Percentiles rank a stretch among this genome's conserved stretches.
Evolutionary conservation across 23 red algal genomes (phyloP).

Genomic region (Cyanidiococcus yangmingshanensis): DNA sequence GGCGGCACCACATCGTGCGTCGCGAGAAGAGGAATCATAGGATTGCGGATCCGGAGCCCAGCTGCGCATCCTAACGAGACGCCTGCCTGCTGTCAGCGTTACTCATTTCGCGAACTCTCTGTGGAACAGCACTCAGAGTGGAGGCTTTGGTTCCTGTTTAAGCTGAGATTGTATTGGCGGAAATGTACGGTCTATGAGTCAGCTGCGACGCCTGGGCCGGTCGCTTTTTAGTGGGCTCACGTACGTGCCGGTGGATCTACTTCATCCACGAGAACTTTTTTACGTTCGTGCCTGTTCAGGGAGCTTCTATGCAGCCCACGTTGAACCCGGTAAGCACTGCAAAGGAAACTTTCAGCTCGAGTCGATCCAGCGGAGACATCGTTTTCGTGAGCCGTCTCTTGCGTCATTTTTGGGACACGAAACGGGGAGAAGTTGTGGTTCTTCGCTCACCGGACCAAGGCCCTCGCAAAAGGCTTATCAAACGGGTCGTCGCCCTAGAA

Average conservation of each 20-base stretch:
- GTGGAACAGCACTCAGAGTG: too few species aligned
- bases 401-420: background rate
- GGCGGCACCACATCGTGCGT: too few species aligned
- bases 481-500: constrained; percentile 4
- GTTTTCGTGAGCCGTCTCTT: background rate
- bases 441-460: background rate
- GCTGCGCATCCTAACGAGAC: too few species aligned
- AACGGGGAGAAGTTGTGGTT: background rate
- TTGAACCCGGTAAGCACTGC: background rate
- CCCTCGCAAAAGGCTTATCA: background rate
- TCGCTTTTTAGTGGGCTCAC: background rate
- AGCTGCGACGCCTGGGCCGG: background rate
- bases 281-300: background rate
- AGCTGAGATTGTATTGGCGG: too few species aligned
- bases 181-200: too few species aligned
- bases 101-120: too few species aligned
- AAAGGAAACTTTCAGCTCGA: background rate
- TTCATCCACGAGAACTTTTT: background rate
- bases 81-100: too few species aligned
- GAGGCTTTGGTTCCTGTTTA: too few species aligned
- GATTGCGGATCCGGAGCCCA: too few species aligned
- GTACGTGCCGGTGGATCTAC: background rate
- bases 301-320: background rate
- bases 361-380: background rate
- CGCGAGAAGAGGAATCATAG: too few species aligned